Conservation (phyloP, 371 early-diverging fungal genomes). For the Actinomucor elegans region DNA sequence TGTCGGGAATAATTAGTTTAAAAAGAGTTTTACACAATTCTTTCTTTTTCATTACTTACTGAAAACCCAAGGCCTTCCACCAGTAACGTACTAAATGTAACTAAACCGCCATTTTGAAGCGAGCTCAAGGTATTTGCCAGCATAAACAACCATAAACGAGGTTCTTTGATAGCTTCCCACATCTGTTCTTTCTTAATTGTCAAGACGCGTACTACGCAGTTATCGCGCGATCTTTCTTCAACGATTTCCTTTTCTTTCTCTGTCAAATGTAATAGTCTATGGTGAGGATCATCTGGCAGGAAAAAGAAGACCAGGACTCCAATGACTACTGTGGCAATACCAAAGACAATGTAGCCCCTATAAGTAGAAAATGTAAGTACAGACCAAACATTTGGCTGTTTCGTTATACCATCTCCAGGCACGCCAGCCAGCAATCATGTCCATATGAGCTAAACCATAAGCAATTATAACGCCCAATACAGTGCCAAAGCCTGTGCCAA, state of each 20-base stretch:
- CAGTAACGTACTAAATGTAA: slow-evolving; percentile 34
- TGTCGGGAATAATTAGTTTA: neutral
- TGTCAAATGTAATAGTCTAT: slow-evolving; percentile 21
- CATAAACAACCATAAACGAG: slow-evolving; percentile 27
- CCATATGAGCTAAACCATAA: slow-evolving; percentile 29
- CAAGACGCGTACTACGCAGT: slow-evolving; percentile 27
- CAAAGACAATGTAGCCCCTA: slow-evolving; percentile 42
- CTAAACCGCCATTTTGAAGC: slow-evolving; percentile 36
- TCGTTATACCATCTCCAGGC: slow-evolving; percentile 24
- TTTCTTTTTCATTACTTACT: too few species aligned
- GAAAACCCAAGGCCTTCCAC: slow-evolving; percentile 36
- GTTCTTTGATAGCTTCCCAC: slow-evolving; percentile 34
- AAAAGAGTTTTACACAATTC: neutral
- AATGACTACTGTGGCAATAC: slow-evolving; percentile 27
- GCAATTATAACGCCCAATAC: slow-evolving; percentile 29
- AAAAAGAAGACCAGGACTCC: slow-evolving; percentile 32
- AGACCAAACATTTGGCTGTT: neutral
- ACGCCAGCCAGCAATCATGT: slow-evolving; percentile 4
- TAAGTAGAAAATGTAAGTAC: neutral
- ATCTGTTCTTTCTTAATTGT: slow-evolving; percentile 26
- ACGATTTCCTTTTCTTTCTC: slow-evolving; percentile 36
- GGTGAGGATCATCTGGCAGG: slow-evolving; percentile 29
- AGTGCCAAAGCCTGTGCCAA: slow-evolving; percentile 25
- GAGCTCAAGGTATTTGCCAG: slow-evolving; percentile 17
- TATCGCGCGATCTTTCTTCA: slow-evolving; percentile 34